Percentiles rank a stretch among this genome's conserved stretches.
These are phyloP conservation scores for Nymphaea thermarum DNA, from an alignment of 164 flowering plant genomes.

Conservation along the genomic window DNA sequence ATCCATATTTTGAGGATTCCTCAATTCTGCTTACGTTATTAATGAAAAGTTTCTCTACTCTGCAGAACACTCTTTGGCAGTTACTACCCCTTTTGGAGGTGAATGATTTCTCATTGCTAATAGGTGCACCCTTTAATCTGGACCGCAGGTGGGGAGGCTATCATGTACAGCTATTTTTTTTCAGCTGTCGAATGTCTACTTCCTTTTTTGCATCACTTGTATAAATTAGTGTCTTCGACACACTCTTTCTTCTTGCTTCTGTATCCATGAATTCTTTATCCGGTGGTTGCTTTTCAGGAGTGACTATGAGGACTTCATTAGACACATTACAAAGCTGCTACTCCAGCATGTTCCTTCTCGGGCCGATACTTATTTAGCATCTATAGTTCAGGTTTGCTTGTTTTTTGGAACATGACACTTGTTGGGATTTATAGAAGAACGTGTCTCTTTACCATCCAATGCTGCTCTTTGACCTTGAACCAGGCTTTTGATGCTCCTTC, in stretches of 20 bases:
- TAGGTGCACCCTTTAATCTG: slow-evolving; percentile 46
- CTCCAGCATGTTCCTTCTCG: slow-evolving; percentile 42
- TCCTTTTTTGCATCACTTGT: background rate
- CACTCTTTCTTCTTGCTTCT: background rate
- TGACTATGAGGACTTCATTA: slow-evolving; percentile 72
- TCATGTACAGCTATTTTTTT: background rate
- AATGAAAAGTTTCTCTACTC: background rate
- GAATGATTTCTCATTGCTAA: slow-evolving; percentile 31
- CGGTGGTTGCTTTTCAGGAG: slow-evolving; percentile 37
- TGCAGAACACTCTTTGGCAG: slow-evolving; percentile 48
- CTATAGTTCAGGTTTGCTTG: slow-evolving; percentile 58
- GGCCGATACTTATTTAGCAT: slow-evolving; percentile 61
- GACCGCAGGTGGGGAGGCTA: slow-evolving; percentile 54
- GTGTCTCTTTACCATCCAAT: background rate
- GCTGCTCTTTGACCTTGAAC: background rate
- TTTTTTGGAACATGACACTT: background rate
- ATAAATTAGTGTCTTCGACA: background rate
- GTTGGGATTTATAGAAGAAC: background rate
- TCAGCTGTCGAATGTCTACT: background rate
- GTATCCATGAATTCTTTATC: background rate
- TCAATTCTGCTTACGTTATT: no score
- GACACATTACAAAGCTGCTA: slow-evolving; percentile 59
- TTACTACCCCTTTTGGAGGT: slow-evolving; percentile 45
- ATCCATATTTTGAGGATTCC: no score
- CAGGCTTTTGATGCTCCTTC: slow-evolving; percentile 97